Base-by-base conservation (phyloP, 73 alveolate genomes). In the Symbiodinium pilosum region DNA sequence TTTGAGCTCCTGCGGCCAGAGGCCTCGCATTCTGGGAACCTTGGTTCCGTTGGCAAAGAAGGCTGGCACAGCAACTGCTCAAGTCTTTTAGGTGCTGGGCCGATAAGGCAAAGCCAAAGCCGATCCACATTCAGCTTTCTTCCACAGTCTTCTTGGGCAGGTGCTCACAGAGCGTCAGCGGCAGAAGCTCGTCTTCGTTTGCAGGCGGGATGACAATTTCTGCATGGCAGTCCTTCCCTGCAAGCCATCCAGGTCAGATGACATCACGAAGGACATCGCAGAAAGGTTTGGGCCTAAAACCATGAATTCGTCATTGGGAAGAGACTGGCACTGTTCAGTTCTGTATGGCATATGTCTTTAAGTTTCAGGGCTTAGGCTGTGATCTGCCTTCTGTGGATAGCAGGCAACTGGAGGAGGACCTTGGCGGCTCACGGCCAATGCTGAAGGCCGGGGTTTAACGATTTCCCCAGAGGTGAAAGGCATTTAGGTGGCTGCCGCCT, bases 101-200 rank as follows among this genome's bases (percentile, higher is more conserved):
- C n/a, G n/a, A n/a, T n/a, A n/a, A n/a, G n/a, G n/a, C n/a, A n/a
- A n/a, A n/a, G n/a, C n/a, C n/a, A n/a, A n/a, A n/a, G n/a, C n/a
- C n/a, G n/a, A n/a, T n/a, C 69, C 69, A 20, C 26, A 28, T 52
- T 28, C 0, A 5, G 1, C 26, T 12, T 54, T 12, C 7, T 12
- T 54, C 26, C 26, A 16, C 43, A 34, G 2, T 26, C 4, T 24
- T 81, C 32, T 43, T n/a, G n/a, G n/a, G 34, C 52, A 91, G 97
- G 97, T 91, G 88, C 77, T 91, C 39, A 91, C 97, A 16, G 97
- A 91, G 88, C 97, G 97, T 83, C 97, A 91, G 97, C 97, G 97
- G 54, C 97, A 91, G 43, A 91, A 91, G 87, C 77, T 91, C 81
- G 97, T 91, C 97, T 91, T 91, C 26, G 97, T 91, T 42, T 91